These are phyloP conservation scores for Crithidia sp. DNA, from an alignment of 208 protist species.

Conservation along the genomic window DNA sequence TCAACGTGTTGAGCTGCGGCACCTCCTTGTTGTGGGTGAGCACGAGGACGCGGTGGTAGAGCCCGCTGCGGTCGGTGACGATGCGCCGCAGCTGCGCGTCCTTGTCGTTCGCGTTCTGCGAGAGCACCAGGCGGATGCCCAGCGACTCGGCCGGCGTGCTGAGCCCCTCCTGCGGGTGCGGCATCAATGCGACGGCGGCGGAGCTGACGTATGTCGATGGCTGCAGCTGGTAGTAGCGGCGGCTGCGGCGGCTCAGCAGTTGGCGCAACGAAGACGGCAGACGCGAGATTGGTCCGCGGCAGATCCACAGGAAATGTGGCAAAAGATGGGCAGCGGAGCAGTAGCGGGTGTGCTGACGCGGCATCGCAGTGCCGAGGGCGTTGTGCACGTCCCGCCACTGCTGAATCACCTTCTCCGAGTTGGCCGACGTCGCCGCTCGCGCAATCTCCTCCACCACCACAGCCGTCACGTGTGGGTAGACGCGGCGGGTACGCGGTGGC, in stretches of 20 bases:
- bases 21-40: constrained; percentile 86
- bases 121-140: constrained; percentile 54
- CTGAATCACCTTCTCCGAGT: constrained; percentile 25
- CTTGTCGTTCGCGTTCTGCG: constrained; percentile 57
- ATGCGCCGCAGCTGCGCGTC: constrained; percentile 56
- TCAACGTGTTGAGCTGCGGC: constrained; percentile 47
- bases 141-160: constrained; percentile 50
- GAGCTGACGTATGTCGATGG: constrained; percentile 36
- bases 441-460: constrained; percentile 50
- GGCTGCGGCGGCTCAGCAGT: constrained; percentile 56
- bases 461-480: constrained; percentile 42
- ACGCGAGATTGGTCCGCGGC: constrained; percentile 42
- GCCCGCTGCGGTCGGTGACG: constrained; percentile 42
- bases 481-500: constrained; percentile 5
- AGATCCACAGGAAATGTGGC: constrained; percentile 62
- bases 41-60: constrained; percentile 54
- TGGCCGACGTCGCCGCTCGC: neutral
- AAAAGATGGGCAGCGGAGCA: constrained; percentile 14
- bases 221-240: constrained; percentile 75
- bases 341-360: constrained; percentile 30
- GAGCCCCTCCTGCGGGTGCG: constrained; percentile 36
- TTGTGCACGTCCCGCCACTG: constrained; percentile 27
- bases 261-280: constrained; percentile 48
- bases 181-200: constrained; percentile 34
- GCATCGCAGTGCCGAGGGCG: constrained; percentile 2